These are phyloP conservation scores for Cladosporium sp. DNA, from an alignment of 2,329 filamentous ascomycete species.

Conservation along the genomic window DNA sequence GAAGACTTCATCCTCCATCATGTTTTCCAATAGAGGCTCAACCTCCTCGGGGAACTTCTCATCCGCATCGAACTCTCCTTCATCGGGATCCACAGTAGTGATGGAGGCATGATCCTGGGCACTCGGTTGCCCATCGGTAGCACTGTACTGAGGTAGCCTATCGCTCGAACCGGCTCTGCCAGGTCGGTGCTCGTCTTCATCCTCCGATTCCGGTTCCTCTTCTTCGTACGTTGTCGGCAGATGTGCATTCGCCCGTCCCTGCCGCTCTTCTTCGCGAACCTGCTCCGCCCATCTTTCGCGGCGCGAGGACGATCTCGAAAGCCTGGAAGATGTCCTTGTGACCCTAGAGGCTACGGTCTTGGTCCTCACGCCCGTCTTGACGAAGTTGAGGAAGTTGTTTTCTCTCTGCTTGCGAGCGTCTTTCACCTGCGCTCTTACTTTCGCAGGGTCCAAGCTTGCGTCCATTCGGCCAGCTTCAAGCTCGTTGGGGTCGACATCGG, in stretches of 20 bases:
- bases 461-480: constrained; percentile 41
- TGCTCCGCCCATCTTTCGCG: constrained; percentile 12
- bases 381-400: constrained; percentile 22
- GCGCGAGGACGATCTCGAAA: constrained; percentile 21
- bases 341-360: constrained; percentile 13
- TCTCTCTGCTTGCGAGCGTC: constrained; percentile 40
- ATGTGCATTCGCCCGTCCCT: constrained; percentile 13
- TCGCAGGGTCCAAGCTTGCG: constrained; percentile 34
- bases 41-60: constrained; percentile 39
- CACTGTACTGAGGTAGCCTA: background rate
- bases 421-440: constrained; percentile 43
- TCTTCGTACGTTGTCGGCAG: constrained; percentile 27
- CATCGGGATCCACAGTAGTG: constrained; percentile 28
- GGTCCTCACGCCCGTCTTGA: constrained; percentile 18
- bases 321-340: constrained; percentile 17
- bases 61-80: constrained; percentile 33
- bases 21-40: constrained; percentile 40
- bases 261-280: constrained; percentile 1
- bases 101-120: constrained; percentile 18
- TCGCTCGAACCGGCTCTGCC: background rate
- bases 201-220: constrained; percentile 20
- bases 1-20: constrained; percentile 46
- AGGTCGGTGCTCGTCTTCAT: constrained; percentile 8
- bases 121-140: background rate
- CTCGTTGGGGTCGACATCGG: constrained; percentile 41